Base-by-base conservation (phyloP, 257 asterid species). In the Gardenia jasminoides region DNA sequence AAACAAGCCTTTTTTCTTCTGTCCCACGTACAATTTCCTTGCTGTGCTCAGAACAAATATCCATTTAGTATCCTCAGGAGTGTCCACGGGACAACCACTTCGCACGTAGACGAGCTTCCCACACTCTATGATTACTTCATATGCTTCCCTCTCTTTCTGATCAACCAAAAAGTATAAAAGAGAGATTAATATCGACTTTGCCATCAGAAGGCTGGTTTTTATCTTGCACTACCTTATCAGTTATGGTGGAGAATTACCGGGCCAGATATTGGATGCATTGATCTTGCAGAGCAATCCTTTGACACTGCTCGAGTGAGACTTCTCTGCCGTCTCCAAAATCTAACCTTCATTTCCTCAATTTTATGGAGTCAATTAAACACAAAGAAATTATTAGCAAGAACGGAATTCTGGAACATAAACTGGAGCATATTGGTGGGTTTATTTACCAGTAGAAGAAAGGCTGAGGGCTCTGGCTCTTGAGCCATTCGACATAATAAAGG, bases 371-470 rank as follows among this genome's bases (percentile, higher is more conserved):
- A 13, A 70, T n/a, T n/a, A 69, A 7, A 22, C 26, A 58, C 1
- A 36, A 4, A 1, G 64, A 11, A 7, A 70, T 8, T 24, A 4
- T 5, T 20, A 1, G 67, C 24, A 54, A 28, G 24, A 16, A 1
- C 26, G 36, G 33, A 26, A n/a, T 3, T n/a, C 12, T 28, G 13
- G 74, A 17, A 70, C 54, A 48, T 16, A 48, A 2, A 48, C 15
- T 24, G 24, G 48, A 73, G 10, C 17, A 20, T 52, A 52, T 33
- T 5, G 33, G 54, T 30, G n/a, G 56, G 67, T 15, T 59, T 6
- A 44, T 90, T 83, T 82, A 92, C 98, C 97, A 93, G 92, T 93
- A 92, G 81, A 93, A 93, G 93, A 93, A 93, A 61, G 97, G 97
- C 43, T 93, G 96, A 4, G 86, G 66, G 78, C 95, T 90, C 70